Base-by-base conservation (phyloP, 2,329 filamentous ascomycete species). In the Cercospora sesami region DNA sequence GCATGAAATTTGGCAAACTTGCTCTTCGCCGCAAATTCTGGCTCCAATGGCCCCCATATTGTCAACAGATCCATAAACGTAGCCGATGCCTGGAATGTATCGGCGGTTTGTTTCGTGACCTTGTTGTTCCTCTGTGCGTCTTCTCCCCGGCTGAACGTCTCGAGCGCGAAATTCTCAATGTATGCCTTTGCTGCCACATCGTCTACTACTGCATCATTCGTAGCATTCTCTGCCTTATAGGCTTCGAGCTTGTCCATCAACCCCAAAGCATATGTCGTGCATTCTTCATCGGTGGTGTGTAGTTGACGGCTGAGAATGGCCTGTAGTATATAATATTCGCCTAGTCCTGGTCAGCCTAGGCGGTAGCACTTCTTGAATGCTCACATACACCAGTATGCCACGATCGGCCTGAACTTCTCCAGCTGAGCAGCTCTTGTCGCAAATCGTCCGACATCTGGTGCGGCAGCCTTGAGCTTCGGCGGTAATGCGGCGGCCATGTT, bases 1-100 rank as follows among this genome's bases (percentile, higher is more conserved):
- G 94, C 94, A 79, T 98, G 96, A 86, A 92, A 99, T 80, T 98
- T 99, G 51, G 94, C 93, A 78, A 92, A 99, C 79, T 96, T 97
- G 80, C 94, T 93, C 83, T 97, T 98, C 64, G 93, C 87, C 45
- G 89, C 85, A 21, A 90, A 88, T 76, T 98, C 93, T 0, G 86
- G 81, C 36, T 96, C 92, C 10, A 90, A 82, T 0, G 87, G 81
- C 5, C 89, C 90, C 93, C 94, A 99, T 75, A 97, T 91, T 71
- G 90, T 90, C 65, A 92, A 86, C 5, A 98, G 84, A 73, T 97
- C 93, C 75, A 98, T 89, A 79, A 99, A 98, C 0, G 93, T 96
- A 0, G 92, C 90, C 0, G 95, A 92, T 1, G 96, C 95, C 77
- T 94, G 91, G 73, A 98, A 96, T 0, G 94, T 98, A 77, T 96